These are phyloP conservation scores for Pythium rhizo-oryzae DNA, from an alignment of 352 stramenopile genomes.

Conservation along the genomic window DNA sequence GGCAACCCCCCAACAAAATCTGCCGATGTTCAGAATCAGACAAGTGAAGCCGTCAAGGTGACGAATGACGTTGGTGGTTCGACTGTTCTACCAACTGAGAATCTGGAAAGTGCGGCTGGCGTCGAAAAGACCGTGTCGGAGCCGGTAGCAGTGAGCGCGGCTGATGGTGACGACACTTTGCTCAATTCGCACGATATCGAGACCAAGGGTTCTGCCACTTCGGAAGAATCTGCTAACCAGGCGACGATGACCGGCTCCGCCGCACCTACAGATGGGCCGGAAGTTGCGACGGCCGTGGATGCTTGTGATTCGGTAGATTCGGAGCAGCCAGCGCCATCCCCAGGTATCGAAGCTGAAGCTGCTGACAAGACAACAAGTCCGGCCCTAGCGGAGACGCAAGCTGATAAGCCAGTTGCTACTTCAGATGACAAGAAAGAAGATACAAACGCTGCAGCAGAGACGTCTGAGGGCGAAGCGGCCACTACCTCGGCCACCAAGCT, in stretches of 20 bases:
- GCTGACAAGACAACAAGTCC: background rate
- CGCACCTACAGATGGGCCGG: background rate
- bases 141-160: too few species aligned
- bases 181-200: too few species aligned
- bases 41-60: background rate
- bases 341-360: background rate
- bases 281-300: background rate
- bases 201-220: too few species aligned
- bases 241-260: background rate
- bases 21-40: background rate
- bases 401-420: too few species aligned
- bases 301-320: background rate
- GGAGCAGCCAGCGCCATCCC: background rate
- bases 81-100: background rate
- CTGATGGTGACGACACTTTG: background rate
- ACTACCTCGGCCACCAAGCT: background rate
- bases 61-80: background rate
- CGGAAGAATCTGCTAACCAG: too few species aligned
- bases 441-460: background rate
- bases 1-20: background rate
- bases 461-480: background rate
- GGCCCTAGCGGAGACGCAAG: too few species aligned
- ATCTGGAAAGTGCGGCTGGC: too few species aligned
- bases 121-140: too few species aligned
- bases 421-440: background rate